Evolutionary conservation across 2,329 filamentous ascomycete species (phyloP), one percentile per base, ranked within the genome.

Genomic region (Curvularia lunata): DNA sequence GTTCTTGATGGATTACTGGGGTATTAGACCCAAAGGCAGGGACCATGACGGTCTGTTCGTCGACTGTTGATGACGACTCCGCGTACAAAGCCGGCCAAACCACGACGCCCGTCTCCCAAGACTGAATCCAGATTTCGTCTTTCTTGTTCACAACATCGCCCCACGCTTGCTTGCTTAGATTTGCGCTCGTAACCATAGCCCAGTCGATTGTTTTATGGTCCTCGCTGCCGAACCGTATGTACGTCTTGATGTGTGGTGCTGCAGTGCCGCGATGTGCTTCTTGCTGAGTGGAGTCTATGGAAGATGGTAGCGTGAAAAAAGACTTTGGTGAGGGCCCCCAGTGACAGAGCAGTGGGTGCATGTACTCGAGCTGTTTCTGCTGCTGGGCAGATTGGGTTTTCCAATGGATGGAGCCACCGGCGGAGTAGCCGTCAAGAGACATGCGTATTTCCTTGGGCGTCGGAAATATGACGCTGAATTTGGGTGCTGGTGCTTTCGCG

Each of bases 141-240:
- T 81, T 79, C 3, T 80, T 74, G 59, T 84, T 86, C 7, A 73
- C 75, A 2, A 84, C 81, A 37, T 89, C 87, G 1, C 92, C 92
- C 93, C 92, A 97, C 0, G 92, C 92, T 76, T 96, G 92, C 60
- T 88, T 94, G 1, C 91, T 95, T 2, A 97, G 75, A 66, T 96
- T 97, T n/a, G 92, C 92, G n/a, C 91, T 95, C 0, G 91, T 96
- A 2, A 96, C 74, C 62, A 97, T 81, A 1, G 91, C 91, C 93
- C 92, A 97, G 70, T 95, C 90, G 38, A 96, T 87, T 0, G 77
- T 75, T 1, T 68, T 72, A 18, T 78, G 69, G n/a, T 74, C 28
- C 1, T 51, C 32, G 48, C 27, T 73, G n/a, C 53, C 56, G 66
- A 84, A 92, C 4, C 90, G 86, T 43, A 93, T 87, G 69, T 95